These are phyloP conservation scores for Phytophthora ohioensis DNA, from an alignment of 352 stramenopile species.

Conservation along the genomic window DNA sequence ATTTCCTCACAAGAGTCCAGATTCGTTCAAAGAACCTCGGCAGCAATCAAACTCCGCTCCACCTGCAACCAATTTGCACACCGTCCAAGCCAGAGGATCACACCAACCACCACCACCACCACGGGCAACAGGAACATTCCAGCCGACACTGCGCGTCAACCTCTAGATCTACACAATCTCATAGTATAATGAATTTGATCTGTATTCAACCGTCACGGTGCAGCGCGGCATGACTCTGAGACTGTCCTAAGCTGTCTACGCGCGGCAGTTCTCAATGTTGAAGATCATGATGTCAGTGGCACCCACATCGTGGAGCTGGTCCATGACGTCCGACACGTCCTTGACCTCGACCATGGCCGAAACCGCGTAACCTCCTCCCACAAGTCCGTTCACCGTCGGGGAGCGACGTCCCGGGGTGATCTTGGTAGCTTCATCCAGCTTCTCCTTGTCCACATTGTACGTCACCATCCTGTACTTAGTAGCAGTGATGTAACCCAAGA, in stretches of 20 bases:
- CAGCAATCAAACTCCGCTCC: slow-evolving; percentile 7
- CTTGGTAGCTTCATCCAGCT: slow-evolving; percentile 85
- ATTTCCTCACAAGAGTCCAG: not conserved
- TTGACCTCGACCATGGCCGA: slow-evolving; percentile 94
- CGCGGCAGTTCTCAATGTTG: slow-evolving; percentile 95
- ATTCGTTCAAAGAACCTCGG: not conserved
- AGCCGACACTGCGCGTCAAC: slow-evolving; percentile 35
- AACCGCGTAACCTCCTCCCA: slow-evolving; percentile 88
- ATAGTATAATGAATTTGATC: not conserved
- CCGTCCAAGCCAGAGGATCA: slow-evolving; percentile 1
- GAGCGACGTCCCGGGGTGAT: slow-evolving; percentile 96
- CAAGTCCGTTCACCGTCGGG: slow-evolving; percentile 94
- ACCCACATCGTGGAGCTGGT: slow-evolving; percentile 95
- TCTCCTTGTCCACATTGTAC: slow-evolving; percentile 96
- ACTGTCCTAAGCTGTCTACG: slow-evolving; percentile 47
- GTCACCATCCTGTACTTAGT: slow-evolving; percentile 98
- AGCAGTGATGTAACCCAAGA: slow-evolving; percentile 97
- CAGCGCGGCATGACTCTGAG: slow-evolving; percentile 12
- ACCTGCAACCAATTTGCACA: not conserved
- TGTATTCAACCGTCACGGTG: slow-evolving; percentile 30
- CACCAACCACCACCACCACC: slow-evolving; percentile 15
- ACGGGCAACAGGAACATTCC: slow-evolving; percentile 4
- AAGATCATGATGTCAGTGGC: slow-evolving; percentile 98
- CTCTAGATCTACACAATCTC: slow-evolving; percentile 24
- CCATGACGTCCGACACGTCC: slow-evolving; percentile 95